Evolutionary conservation across 257 asterid species (phyloP).

Genomic region (Solanum neorickii): DNA sequence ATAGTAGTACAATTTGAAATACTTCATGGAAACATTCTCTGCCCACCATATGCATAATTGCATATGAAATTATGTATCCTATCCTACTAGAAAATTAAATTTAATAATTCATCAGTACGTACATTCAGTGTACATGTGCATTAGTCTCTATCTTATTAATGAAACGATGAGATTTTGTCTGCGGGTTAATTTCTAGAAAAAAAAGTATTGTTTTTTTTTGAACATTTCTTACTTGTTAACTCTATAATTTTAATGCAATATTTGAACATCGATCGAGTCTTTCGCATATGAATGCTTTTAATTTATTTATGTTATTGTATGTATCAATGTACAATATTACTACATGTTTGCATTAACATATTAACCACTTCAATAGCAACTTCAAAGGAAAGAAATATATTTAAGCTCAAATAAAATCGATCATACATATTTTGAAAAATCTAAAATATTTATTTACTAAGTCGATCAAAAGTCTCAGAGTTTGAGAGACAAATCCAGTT

Average conservation of each 20-base stretch:
- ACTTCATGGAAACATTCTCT: neutral
- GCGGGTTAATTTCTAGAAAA: neutral
- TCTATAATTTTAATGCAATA: neutral
- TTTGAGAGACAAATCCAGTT: neutral
- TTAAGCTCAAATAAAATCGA: neutral
- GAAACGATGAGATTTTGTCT: neutral
- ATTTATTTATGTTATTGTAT: too few relatives aligned
- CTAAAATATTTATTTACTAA: neutral
- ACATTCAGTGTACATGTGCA: neutral
- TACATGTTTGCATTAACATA: too few relatives aligned
- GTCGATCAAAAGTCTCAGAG: neutral
- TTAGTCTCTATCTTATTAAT: neutral
- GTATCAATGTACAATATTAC: too few relatives aligned
- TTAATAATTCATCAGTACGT: neutral
- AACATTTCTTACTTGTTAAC: neutral
- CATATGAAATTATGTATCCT: neutral
- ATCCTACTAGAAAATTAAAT: neutral
- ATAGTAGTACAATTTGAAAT: neutral
- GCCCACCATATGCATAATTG: neutral
- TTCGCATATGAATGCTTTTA: neutral
- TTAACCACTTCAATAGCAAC: neutral
- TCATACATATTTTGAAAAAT: neutral
- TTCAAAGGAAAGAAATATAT: neutral
- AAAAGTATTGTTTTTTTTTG: neutral
- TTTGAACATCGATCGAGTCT: neutral